Conservation (phyloP, 2,329 filamentous ascomycete species). For the Epichloe sibirici region DNA sequence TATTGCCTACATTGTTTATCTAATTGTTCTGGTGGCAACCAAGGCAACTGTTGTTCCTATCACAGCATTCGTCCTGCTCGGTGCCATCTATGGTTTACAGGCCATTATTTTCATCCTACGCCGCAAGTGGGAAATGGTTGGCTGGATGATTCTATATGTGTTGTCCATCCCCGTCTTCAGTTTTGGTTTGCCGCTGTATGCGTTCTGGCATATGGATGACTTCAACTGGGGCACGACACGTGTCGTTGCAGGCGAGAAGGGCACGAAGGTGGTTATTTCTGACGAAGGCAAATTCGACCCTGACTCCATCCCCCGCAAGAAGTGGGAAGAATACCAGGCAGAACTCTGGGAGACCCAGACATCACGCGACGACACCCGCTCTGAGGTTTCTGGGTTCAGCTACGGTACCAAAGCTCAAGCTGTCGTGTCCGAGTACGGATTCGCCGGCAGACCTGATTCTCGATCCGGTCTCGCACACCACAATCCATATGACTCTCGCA, state of each 20-base stretch:
- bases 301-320: constrained; percentile 78
- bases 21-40: constrained; percentile 61
- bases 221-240: constrained; percentile 99
- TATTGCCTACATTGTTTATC: constrained; percentile 77
- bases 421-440: constrained; percentile 57
- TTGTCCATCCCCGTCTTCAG: constrained; percentile 85
- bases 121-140: constrained; percentile 98
- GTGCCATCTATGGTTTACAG: constrained; percentile 93
- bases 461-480: constrained; percentile 39
- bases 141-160: constrained; percentile 97
- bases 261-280: constrained; percentile 82
- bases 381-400: constrained; percentile 84
- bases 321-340: constrained; percentile 97
- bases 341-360: constrained; percentile 95
- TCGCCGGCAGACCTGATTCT: constrained; percentile 44
- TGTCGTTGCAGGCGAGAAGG: constrained; percentile 87
- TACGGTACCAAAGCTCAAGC: constrained; percentile 78
- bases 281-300: constrained; percentile 99
- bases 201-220: constrained; percentile 99
- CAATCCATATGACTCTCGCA: constrained; percentile 34
- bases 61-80: constrained; percentile 81
- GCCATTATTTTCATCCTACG: constrained; percentile 93
- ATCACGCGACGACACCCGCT: constrained; percentile 66
- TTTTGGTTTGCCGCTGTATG: constrained; percentile 78
- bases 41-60: constrained; percentile 58